A percentile compares a stretch with the other conserved stretches of the same genome.
These are phyloP conservation scores for Penicillium herquei DNA, from an alignment of 495 filamentous ascomycete genomes.

Conservation along the genomic window DNA sequence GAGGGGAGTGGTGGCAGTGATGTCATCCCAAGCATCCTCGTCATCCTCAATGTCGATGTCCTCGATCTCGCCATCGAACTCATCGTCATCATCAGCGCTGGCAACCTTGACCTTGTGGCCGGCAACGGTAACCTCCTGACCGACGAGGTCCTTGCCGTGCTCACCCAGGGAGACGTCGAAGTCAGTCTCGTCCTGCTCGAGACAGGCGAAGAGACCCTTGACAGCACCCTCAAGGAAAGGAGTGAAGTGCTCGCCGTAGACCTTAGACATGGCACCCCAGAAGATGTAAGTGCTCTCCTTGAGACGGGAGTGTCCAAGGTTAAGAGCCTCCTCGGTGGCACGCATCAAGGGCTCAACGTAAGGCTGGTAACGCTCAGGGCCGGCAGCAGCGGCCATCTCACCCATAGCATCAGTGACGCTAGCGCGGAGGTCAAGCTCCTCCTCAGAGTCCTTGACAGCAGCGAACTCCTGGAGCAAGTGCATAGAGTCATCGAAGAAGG, in stretches of 20 bases:
- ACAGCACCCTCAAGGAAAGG: conserved; percentile 84
- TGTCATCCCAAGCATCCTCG: conserved; percentile 82
- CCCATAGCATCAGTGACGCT: conserved; percentile 89
- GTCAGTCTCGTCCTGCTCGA: conserved; percentile 88
- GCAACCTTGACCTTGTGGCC: conserved; percentile 84
- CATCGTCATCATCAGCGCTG: conserved; percentile 55
- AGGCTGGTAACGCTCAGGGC: conserved; percentile 79
- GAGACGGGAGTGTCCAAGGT: conserved; percentile 84
- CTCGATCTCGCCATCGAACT: conserved; percentile 55
- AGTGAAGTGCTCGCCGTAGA: conserved; percentile 87
- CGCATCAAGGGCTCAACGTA: conserved; percentile 88
- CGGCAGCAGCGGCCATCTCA: conserved; percentile 85
- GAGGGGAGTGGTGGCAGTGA: conserved; percentile 76
- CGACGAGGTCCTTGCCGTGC: conserved; percentile 72
- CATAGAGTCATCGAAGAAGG: conserved; percentile 90
- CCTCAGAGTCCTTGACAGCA: conserved; percentile 79
- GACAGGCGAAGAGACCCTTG: conserved; percentile 76
- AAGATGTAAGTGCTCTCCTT: conserved; percentile 95
- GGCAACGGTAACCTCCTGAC: conserved; percentile 70
- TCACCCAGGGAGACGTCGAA: conserved; percentile 77
- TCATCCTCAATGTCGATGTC: conserved; percentile 70
- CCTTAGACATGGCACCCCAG: conserved; percentile 91
- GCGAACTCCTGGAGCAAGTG: conserved; percentile 78
- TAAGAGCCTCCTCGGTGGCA: conserved; percentile 85
- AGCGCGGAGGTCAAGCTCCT: conserved; percentile 86